Percentiles rank a stretch among this genome's conserved stretches.
Conservation (phyloP, 2,329 filamentous ascomycete genomes). For the Penicillium sp. region DNA sequence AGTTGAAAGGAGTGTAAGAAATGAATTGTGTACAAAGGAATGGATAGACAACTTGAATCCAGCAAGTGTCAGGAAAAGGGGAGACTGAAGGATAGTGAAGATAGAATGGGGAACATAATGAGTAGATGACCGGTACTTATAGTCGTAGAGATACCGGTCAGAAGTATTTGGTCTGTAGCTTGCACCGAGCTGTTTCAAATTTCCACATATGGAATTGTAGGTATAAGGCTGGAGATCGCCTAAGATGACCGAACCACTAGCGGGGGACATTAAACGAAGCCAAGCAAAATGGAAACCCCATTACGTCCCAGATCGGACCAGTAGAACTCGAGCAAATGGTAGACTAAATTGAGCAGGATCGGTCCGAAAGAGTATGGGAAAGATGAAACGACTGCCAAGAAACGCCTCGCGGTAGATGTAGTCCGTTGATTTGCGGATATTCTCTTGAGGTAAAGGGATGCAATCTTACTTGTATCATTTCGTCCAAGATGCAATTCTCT, state of each 20-base stretch:
- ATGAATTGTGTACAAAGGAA: constrained; percentile 3
- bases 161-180: not conserved
- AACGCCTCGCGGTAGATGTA: constrained; percentile 7
- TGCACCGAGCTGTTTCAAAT: not conserved
- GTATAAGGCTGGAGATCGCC: not conserved
- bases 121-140: not conserved
- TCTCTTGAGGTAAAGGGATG: not conserved
- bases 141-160: not conserved
- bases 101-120: not conserved
- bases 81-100: not conserved
- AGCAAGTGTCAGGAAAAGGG: constrained; percentile 9
- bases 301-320: not conserved
- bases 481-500: not conserved
- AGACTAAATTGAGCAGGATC: not conserved
- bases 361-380: not conserved
- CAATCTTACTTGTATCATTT: not conserved
- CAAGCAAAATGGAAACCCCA: not conserved
- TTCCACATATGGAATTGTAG: not conserved
- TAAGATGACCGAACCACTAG: not conserved
- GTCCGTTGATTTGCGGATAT: constrained; percentile 6
- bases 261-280: not conserved
- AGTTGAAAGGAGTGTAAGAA: constrained; percentile 1
- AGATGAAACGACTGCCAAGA: constrained; percentile 8
- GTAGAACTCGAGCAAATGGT: not conserved
- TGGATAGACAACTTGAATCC: constrained; percentile 9